Evolutionary conservation across 164 flowering plant genomes (phyloP).

Genomic region (Aristolochia contorta): DNA sequence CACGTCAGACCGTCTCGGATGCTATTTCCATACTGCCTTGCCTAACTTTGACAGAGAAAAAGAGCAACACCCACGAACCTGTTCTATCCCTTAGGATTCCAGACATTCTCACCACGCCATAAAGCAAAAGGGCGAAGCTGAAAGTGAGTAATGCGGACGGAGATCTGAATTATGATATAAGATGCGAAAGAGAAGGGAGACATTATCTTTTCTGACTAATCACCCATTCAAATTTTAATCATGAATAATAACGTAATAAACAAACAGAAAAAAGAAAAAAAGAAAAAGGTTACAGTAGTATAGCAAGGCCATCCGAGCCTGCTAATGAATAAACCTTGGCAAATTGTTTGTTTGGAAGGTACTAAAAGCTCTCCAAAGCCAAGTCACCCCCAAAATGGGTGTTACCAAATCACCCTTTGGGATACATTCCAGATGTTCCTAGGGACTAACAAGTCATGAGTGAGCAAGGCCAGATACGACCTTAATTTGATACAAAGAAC

Average conservation of each 20-base stretch:
- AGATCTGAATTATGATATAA: not conserved
- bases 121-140: constrained; percentile 1
- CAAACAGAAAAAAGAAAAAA: not conserved
- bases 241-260: constrained; percentile 7
- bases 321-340: constrained; percentile 10
- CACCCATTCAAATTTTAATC: constrained; percentile 1
- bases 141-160: not conserved
- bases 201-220: constrained; percentile 5
- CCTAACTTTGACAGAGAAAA: not conserved
- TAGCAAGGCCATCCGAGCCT: constrained; percentile 6
- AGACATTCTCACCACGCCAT: constrained; percentile 1
- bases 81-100: constrained; percentile 7
- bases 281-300: not conserved
- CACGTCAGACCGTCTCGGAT: not conserved
- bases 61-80: not conserved
- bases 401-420: not conserved
- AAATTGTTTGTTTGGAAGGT: constrained; percentile 19
- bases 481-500: not conserved
- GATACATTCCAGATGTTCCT: not conserved
- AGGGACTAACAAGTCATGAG: not conserved
- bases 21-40: too few relatives aligned
- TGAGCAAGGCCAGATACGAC: not conserved
- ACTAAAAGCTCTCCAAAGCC: constrained; percentile 30
- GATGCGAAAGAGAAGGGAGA: constrained; percentile 1
- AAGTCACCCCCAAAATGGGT: constrained; percentile 26